Conservation (phyloP, 2,329 filamentous ascomycete species). For the Pseudogymnoascus sp. region DNA sequence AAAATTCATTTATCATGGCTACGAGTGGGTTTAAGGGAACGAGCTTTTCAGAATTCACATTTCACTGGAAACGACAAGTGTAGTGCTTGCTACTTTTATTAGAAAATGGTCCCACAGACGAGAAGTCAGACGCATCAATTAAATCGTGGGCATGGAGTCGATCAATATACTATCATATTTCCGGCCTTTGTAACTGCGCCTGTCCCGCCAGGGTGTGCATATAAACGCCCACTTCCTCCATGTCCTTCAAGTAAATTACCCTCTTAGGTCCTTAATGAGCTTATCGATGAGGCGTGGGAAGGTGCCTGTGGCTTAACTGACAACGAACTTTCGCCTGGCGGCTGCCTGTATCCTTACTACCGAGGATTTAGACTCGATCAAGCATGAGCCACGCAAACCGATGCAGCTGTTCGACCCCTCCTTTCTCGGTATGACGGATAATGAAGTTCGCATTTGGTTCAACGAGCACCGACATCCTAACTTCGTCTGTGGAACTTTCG, state of each 20-base stretch:
- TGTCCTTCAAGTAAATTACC: neutral
- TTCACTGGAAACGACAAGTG: neutral
- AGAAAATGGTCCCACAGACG: neutral
- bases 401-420: neutral
- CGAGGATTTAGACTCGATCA: neutral
- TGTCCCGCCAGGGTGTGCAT: neutral
- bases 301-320: neutral
- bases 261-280: neutral
- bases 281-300: neutral
- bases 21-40: neutral
- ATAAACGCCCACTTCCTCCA: neutral
- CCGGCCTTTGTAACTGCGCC: neutral
- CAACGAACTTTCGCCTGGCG: neutral
- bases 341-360: neutral
- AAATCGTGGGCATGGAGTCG: neutral
- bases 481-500: neutral
- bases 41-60: neutral
- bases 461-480: neutral
- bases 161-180: neutral
- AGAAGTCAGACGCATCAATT: neutral
- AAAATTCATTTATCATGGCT: neutral
- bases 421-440: neutral
- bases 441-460: neutral
- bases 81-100: neutral
- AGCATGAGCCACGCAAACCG: neutral